A percentile compares a stretch with the other conserved stretches of the same genome.
Conservation (phyloP, 75 land plant genomes). For the Cupressus sempervirens region DNA sequence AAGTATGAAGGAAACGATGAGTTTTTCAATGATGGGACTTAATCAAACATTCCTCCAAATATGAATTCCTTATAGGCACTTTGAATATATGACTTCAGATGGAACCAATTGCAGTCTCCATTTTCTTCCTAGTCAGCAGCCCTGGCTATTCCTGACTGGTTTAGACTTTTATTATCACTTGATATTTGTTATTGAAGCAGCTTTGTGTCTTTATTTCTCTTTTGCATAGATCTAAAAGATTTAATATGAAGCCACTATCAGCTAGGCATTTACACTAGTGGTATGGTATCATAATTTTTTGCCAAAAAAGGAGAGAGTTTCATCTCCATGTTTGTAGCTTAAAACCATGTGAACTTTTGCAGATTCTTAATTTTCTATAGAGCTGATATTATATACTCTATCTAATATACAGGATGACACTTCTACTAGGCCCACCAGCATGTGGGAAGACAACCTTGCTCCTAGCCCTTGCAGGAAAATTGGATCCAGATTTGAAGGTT, state of each 20-base stretch:
- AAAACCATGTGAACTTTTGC: not conserved
- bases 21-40: not conserved
- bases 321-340: not conserved
- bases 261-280: not conserved
- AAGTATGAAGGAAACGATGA: not conserved
- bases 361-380: not conserved
- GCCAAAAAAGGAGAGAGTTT: not conserved
- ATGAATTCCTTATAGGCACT: not conserved
- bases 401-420: constrained; percentile 16
- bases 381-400: not conserved
- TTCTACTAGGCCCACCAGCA: constrained; percentile 23
- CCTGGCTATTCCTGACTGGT: not conserved
- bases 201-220: not conserved
- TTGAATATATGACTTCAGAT: not conserved
- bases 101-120: not conserved
- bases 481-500: constrained; percentile 19
- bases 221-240: not conserved
- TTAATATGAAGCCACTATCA: not conserved
- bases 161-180: not conserved
- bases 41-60: not conserved
- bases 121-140: not conserved
- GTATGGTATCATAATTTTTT: not conserved
- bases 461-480: constrained; percentile 18
- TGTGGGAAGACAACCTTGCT: constrained; percentile 25
- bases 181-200: not conserved